A percentile compares a stretch with the other conserved stretches of the same genome.
Conservation (phyloP, 2,329 filamentous ascomycete species). For the Aspergillus pseudoglaucus region DNA sequence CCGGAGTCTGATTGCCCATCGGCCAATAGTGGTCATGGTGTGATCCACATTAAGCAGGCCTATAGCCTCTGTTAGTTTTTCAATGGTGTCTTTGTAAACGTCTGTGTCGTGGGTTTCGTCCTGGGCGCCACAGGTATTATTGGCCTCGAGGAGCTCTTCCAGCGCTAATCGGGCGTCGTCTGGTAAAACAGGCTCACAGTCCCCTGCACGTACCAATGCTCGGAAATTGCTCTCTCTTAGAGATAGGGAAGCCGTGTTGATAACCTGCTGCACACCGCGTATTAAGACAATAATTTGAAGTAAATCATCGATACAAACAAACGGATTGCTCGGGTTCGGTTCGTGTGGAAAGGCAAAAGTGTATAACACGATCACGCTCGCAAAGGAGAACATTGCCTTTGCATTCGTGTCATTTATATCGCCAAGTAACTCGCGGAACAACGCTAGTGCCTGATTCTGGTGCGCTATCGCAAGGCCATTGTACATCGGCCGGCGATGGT, state of each 20-base stretch:
- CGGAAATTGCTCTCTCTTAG: conserved; percentile 22
- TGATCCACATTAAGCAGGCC: conserved; percentile 28
- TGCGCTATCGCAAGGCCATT: conserved; percentile 30
- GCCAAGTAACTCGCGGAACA: conserved; percentile 28
- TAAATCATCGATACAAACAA: conserved; percentile 26
- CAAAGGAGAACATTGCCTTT: conserved; percentile 37
- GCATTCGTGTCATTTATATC: conserved; percentile 30
- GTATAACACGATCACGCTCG: conserved; percentile 32
- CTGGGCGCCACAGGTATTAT: conserved; percentile 15
- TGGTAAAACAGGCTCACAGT: conserved; percentile 14
- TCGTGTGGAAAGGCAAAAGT: conserved; percentile 31
- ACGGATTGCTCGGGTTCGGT: conserved; percentile 20
- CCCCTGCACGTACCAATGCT: conserved; percentile 20
- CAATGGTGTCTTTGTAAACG: conserved; percentile 19
- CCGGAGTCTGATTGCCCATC: conserved; percentile 33
- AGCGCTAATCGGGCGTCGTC: conserved; percentile 15
- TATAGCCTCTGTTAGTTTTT: conserved; percentile 21
- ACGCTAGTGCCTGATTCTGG: conserved; percentile 27
- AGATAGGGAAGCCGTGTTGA: conserved; percentile 17
- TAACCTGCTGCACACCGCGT: conserved; percentile 29
- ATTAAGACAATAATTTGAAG: conserved; percentile 27
- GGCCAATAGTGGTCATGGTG: conserved; percentile 41
- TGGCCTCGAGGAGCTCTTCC: conserved; percentile 20
- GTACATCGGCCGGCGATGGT: conserved; percentile 21
- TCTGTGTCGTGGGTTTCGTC: conserved; percentile 18